Percentiles rank a stretch among this genome's conserved stretches.
These are phyloP conservation scores for Diaporthe vexans DNA, from an alignment of 2,329 filamentous ascomycete genomes.

Conservation along the genomic window DNA sequence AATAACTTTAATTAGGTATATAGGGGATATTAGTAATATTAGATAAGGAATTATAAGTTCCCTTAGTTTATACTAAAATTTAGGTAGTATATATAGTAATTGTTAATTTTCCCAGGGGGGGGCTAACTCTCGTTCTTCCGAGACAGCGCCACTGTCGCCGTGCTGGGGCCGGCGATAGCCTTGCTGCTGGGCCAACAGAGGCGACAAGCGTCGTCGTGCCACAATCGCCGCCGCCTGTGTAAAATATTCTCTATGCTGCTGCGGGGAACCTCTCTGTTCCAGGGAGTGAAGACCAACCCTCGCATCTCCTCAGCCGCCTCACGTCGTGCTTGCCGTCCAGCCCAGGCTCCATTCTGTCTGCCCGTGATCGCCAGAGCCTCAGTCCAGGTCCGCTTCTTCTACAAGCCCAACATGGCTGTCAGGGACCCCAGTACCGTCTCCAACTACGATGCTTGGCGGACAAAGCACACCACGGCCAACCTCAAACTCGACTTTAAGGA, in stretches of 20 bases:
- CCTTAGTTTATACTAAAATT: too few relatives aligned
- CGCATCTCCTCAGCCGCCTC: conserved; percentile 24
- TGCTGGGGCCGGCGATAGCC: conserved; percentile 37
- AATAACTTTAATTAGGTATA: too few relatives aligned
- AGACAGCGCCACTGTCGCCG: too few relatives aligned
- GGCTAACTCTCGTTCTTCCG: too few relatives aligned
- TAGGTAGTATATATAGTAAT: too few relatives aligned
- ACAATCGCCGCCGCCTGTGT: conserved; percentile 34
- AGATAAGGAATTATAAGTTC: too few relatives aligned
- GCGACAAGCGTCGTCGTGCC: conserved; percentile 34
- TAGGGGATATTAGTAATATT: too few relatives aligned
- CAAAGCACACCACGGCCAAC: conserved; percentile 84
- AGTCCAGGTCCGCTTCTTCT: conserved; percentile 43
- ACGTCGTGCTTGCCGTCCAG: conserved; percentile 27
- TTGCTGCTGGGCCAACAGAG: conserved; percentile 32
- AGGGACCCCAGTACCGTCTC: conserved; percentile 91
- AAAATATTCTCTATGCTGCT: conserved; percentile 38
- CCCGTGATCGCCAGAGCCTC: conserved; percentile 22
- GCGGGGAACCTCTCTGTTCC: conserved; percentile 36
- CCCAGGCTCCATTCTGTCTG: conserved; percentile 22
- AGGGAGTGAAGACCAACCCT: conserved; percentile 35
- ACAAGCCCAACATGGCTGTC: conserved; percentile 52
- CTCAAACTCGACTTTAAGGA: conserved; percentile 87
- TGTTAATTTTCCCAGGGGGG: too few relatives aligned
- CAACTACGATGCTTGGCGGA: conserved; percentile 92